phyloP scores from a whole-genome alignment of 805 yeast genomes.

The Torulaspora gathmanii region DNA sequence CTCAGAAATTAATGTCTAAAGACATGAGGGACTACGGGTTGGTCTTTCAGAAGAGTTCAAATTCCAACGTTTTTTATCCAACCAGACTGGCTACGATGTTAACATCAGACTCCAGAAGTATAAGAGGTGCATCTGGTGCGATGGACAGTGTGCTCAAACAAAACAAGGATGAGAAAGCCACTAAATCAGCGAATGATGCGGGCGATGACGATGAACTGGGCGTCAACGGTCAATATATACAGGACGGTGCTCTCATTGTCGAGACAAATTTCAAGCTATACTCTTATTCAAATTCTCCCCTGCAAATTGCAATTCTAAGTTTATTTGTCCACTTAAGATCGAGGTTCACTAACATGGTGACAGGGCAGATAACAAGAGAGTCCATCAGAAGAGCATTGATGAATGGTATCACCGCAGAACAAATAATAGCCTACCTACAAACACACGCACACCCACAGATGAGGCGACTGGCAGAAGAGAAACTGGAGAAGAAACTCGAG shows the following conservation, averaged over 20 bases:
- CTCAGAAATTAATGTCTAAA: slow-evolving; percentile 80
- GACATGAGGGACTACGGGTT: slow-evolving; percentile 90
- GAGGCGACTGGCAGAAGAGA: slow-evolving; percentile 68
- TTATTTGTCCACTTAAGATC: slow-evolving; percentile 81
- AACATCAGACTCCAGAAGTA: slow-evolving; percentile 74
- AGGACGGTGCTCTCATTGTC: slow-evolving; percentile 69
- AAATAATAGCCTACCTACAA: slow-evolving; percentile 81
- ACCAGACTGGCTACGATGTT: slow-evolving; percentile 85
- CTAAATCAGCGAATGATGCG: slow-evolving; percentile 14
- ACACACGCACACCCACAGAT: slow-evolving; percentile 94
- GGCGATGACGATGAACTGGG: slow-evolving; percentile 32
- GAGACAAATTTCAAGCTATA: slow-evolving; percentile 93
- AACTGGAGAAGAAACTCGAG: slow-evolving; percentile 60
- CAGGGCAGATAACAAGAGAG: slow-evolving; percentile 90
- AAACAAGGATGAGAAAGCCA: slow-evolving; percentile 19
- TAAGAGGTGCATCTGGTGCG: slow-evolving; percentile 69
- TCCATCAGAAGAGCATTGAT: slow-evolving; percentile 77
- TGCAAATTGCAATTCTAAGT: slow-evolving; percentile 89
- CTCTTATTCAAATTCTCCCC: slow-evolving; percentile 88
- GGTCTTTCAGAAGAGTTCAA: slow-evolving; percentile 62
- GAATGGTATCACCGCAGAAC: slow-evolving; percentile 93
- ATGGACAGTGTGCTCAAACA: slow-evolving; percentile 59
- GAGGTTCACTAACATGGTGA: slow-evolving; percentile 85
- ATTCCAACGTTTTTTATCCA: slow-evolving; percentile 71
- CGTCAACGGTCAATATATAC: slow-evolving; percentile 20